Evolutionary conservation across 371 early-diverging fungal species (phyloP).

Genomic region (Mycotypha africana): DNA sequence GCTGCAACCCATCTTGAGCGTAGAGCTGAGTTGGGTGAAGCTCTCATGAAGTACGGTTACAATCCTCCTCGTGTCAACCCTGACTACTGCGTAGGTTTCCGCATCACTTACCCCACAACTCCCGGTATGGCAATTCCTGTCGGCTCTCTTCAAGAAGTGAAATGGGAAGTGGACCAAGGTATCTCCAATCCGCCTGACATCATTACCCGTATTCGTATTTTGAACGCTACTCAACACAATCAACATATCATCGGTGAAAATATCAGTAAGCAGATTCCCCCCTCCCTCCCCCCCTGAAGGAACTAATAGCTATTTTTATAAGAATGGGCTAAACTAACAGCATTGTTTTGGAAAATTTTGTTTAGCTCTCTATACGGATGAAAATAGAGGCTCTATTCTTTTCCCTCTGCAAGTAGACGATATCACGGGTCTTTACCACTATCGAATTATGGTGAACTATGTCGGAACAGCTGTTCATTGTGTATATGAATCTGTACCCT

Average conservation of each 20-base stretch:
- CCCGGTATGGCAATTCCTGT: conserved; percentile 21
- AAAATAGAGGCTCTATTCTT: conserved; percentile 13
- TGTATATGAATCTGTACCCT: conserved; percentile 30
- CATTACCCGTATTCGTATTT: conserved; percentile 30
- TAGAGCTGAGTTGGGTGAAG: conserved; percentile 31
- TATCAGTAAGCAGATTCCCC: conserved; percentile 27
- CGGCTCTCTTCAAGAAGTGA: conserved; percentile 15
- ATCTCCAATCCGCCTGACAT: conserved; percentile 15
- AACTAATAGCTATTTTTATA: no score
- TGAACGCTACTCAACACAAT: conserved; percentile 30
- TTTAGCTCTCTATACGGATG: conserved; percentile 12
- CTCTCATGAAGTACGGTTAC: conserved; percentile 36
- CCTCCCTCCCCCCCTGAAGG: no score
- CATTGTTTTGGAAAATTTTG: no score
- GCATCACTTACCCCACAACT: conserved; percentile 19
- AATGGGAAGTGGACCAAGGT: conserved; percentile 25
- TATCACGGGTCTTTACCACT: conserved; percentile 24
- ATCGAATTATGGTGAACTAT: conserved; percentile 36
- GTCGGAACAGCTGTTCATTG: conserved; percentile 20
- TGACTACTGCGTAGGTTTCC: conserved; percentile 36
- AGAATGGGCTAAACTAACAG: no score
- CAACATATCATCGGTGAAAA: conserved; percentile 29
- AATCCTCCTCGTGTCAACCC: conserved; percentile 48
- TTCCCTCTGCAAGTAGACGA: conserved; percentile 19
- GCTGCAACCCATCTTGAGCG: neutral